Evolutionary conservation across 352 stramenopile genomes (phyloP), one percentile per base, ranked within the genome.

Genomic region (Phytophthora pinifolia): DNA sequence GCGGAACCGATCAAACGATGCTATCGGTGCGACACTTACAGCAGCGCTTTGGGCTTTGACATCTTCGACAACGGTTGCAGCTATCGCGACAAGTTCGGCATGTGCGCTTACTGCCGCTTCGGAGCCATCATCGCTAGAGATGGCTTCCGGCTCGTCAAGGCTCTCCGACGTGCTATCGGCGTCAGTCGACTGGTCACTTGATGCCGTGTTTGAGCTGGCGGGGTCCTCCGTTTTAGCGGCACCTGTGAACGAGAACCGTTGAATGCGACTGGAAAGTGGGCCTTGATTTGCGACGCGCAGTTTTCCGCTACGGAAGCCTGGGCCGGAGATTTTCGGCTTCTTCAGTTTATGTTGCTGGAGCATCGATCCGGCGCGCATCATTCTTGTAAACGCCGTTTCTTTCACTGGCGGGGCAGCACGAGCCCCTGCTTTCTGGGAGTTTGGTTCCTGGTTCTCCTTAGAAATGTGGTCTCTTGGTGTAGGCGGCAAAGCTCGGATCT

Each of bases 341-440:
- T 86, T 89, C 29, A 79, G 53, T 17, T 72, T 75, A 14, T 83
- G 61, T 30, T 79, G 77, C 18, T 80, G 70, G 10, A 88, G 54
- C 45, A 72, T 57, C 20, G 77, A 80, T 0, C 80, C 81, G 15
- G 83, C 83, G 12, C 70, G 65, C 76, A 94, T 89, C 79, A 94
- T 89, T 20, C 83, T 70, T 27, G 79, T 76, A 51, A 94, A 94
- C 2, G 83, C 83, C n/a, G 86, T 94, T 53, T 90, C 79, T 42
- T 83, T 81, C 7, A 48, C 46, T 2, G 39, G n/a, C 15, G 35
- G 8, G 6, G 37, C 35, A 22, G 4, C 9, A 15, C n/a, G 35
- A 17, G 9, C 31, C 12, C 9, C 25, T 32, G 33, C 6, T 18
- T 55, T 20, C 46, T 43, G 42, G 12, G 25, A 41, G 53, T 60